Evolutionary conservation across 2,329 filamentous ascomycete genomes (phyloP), one percentile per base, ranked within the genome.

Genomic region (Cryphonectria parasitica): DNA sequence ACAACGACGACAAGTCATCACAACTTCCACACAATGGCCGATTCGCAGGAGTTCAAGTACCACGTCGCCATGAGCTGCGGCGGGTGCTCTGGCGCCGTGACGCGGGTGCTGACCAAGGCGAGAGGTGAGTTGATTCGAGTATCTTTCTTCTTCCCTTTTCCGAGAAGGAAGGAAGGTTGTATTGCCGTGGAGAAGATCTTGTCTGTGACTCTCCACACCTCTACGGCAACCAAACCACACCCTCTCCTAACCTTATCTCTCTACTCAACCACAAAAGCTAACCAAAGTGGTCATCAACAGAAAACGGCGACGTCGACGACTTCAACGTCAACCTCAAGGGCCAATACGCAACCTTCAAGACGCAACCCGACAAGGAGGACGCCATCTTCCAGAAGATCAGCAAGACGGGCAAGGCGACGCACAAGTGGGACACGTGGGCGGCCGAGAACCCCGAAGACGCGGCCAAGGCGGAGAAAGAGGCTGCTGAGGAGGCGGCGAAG

Each of bases 31-130:
- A 86, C 75, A 77, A 94, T 95, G 92, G 84, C 90, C 72, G 93
- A 92, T 86, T 68, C 68, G 77, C 94, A 97, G 86, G 93, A 90
- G 76, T 98, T 98, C 91, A 93, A 96, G 82, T 98, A 98, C 87
- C 91, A 95, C 83, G 89, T 98, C 81, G 87, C 85, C 82, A 99
- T 99, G 96, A 92, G 86, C 87, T 99, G 96, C 85, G 90, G 93
- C 80, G 96, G 96, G 81, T 99, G 96, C 90, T 98, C 95, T 62
- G 94, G 95, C 78, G 96, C 96, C 75, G 88, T 99, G 61, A 92
- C 97, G 83, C 89, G 94, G 67, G 94, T 98, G 62, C 89, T 99
- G 74, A 95, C 93, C 85, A 97, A 94, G 85, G 90, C 97, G 2
- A 92, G 97, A 28, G 94, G 95, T 97, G 79, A 74, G 72, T 41